Percentiles rank a stretch among this genome's conserved stretches.
Evolutionary conservation across 2,329 filamentous ascomycete genomes (phyloP).

Genomic region (Aspergillus floridensis): DNA sequence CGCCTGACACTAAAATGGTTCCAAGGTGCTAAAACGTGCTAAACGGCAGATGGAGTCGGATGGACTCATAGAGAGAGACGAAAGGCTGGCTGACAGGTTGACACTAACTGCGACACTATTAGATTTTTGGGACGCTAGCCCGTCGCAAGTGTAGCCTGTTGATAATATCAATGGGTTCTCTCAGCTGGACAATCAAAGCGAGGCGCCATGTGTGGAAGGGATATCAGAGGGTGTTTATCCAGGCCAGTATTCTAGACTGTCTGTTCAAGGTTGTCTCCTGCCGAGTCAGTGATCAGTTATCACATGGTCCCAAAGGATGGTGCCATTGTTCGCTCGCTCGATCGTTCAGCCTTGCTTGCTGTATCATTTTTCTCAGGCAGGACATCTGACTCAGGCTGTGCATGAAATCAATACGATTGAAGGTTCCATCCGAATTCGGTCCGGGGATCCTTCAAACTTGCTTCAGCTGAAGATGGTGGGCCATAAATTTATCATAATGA

Average conservation of each 20-base stretch:
- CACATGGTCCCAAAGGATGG: not conserved
- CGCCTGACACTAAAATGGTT: not conserved
- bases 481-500: not conserved
- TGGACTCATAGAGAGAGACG: not conserved
- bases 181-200: too few species aligned
- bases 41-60: not conserved
- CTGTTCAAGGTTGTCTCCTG: not conserved
- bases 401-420: not conserved
- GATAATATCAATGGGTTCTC: not conserved
- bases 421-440: not conserved
- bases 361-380: not conserved
- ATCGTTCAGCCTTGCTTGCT: not conserved
- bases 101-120: constrained; percentile 3
- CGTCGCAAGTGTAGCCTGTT: not conserved
- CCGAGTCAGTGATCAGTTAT: not conserved
- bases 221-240: not conserved
- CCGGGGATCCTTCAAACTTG: not conserved
- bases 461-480: not conserved
- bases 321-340: not conserved
- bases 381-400: not conserved
- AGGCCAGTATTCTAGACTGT: not conserved
- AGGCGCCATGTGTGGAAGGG: not conserved
- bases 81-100: constrained; percentile 10
- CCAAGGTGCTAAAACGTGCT: not conserved
- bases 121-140: not conserved